Conservation (phyloP, 2,329 filamentous ascomycete species). For the Fusarium sambucinum region DNA sequence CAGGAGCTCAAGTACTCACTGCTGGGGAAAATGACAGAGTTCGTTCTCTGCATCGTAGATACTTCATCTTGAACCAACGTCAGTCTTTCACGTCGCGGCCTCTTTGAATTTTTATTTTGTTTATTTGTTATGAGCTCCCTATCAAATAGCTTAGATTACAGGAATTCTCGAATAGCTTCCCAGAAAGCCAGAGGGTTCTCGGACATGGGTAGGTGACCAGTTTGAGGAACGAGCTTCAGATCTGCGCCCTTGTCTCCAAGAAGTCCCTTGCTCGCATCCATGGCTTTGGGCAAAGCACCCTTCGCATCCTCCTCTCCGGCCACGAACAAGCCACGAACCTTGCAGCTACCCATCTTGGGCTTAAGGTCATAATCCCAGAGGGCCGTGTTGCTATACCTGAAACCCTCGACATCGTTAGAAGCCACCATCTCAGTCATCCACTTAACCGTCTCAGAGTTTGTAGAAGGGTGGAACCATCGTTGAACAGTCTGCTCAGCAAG, state of each 20-base stretch:
- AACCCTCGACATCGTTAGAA: constrained; percentile 76
- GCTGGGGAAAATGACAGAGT: too few species aligned
- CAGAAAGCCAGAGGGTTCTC: constrained; percentile 79
- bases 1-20: not conserved
- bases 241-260: constrained; percentile 68
- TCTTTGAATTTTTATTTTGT: not conserved
- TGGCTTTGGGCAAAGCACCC: constrained; percentile 78
- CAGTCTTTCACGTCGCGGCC: not conserved
- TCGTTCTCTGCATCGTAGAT: too few species aligned
- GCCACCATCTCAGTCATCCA: constrained; percentile 77
- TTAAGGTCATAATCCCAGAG: constrained; percentile 79
- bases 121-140: not conserved
- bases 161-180: constrained; percentile 69
- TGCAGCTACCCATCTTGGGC: constrained; percentile 64
- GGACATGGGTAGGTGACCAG: constrained; percentile 87
- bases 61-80: not conserved
- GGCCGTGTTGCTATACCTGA: constrained; percentile 74
- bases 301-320: constrained; percentile 79
- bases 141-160: constrained; percentile 53
- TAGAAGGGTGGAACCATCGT: constrained; percentile 80
- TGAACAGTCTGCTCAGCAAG: constrained; percentile 78
- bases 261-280: constrained; percentile 76
- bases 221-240: constrained; percentile 74
- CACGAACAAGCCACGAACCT: constrained; percentile 74
- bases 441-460: constrained; percentile 61